Evolutionary conservation across 1,284 basidiomycete species (phyloP), one percentile per base, ranked within the genome.

Genomic region (Lentinus polychrous): DNA sequence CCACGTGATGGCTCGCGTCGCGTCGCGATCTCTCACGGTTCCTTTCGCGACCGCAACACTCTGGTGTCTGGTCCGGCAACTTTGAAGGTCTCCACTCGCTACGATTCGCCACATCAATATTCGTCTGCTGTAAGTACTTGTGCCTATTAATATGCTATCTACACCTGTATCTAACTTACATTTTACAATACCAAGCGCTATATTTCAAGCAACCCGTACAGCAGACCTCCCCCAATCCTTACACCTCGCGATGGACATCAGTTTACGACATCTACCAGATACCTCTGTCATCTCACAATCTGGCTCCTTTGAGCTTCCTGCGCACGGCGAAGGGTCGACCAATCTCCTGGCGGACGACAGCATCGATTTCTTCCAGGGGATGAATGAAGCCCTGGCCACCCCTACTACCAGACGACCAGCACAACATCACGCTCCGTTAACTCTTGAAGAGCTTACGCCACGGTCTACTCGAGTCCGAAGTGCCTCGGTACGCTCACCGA

Each of bases 261-360:
- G 61, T 43, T 56, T 56, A 32, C 58, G 59, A 34, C 55, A 62
- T 48, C 47, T 60, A 14, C 60, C 60, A 22, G 60, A 60, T 43
- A 44, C 57, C 23, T 62, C 59, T 14, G 57, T 57, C 22, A 40
- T 49, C 8, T 54, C 57, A 15, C 52, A 37, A 24, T 36, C 49
- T 8, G 45, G 55, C 8, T 63, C 63, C 5, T 65, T 65, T 51
- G 62, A 65, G 42, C 62, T 65, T n/a, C 62, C 63, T 8, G 42
- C 36, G 3, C 49, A 53, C 17, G 44, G 52, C 17, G 49, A 51
- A 8, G 50, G 51, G 11, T 39, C 56, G 6, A 55, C 56, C 22
- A 56, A 60, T 38, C 54, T 64, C 4, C 54, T 64, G 5, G 62
- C 53, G 8, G 63, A 62, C 31, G 57, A 60, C 36, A 56, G 53